Conservation (phyloP, 129 eudicot species). For the Cynara cardunculus region DNA sequence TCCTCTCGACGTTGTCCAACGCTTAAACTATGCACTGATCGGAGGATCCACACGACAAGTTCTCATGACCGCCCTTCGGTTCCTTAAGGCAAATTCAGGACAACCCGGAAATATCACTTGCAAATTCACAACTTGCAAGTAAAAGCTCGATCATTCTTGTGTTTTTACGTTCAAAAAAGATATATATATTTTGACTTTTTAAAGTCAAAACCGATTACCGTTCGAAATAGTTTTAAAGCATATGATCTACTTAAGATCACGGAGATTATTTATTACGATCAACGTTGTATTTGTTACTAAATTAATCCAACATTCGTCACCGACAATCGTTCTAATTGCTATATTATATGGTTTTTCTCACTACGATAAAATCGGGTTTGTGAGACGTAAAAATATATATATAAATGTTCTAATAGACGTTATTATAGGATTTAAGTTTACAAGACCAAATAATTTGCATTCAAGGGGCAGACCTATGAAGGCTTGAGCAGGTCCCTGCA, state of each 20-base stretch:
- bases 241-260: slow-evolving; percentile 6
- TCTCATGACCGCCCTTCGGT: slow-evolving; percentile 65
- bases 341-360: background rate
- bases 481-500: too few species aligned
- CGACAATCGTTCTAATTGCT: background rate
- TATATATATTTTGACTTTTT: slow-evolving; percentile 9
- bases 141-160: background rate
- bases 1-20: slow-evolving; percentile 47
- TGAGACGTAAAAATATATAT: background rate
- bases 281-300: background rate
- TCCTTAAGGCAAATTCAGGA: slow-evolving; percentile 79
- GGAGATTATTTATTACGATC: background rate
- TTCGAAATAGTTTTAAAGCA: background rate
- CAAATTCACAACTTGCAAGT: slow-evolving; percentile 65
- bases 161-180: background rate
- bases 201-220: slow-evolving; percentile 6
- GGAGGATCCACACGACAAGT: slow-evolving; percentile 57
- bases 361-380: too few species aligned
- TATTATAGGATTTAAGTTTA: background rate
- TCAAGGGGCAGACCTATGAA: too few species aligned
- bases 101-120: slow-evolving; percentile 43
- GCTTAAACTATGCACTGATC: slow-evolving; percentile 47
- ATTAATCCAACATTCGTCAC: background rate
- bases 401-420: background rate
- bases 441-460: background rate